Evolutionary conservation across 257 asterid species (phyloP).

Genomic region (Solanum pinnatisectum): DNA sequence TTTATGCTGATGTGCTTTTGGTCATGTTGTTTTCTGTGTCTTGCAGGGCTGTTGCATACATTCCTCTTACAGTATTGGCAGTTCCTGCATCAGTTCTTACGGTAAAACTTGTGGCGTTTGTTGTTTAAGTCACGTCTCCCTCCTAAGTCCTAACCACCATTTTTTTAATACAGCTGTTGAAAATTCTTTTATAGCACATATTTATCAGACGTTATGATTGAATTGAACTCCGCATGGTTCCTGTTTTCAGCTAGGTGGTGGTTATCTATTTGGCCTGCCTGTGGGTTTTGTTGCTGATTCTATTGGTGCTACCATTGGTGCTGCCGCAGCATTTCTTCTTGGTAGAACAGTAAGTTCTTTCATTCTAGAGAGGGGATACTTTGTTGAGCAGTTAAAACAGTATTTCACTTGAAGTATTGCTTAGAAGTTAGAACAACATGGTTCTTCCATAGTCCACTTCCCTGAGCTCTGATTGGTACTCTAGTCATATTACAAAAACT

Average conservation of each 20-base stretch:
- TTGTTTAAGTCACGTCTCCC: neutral
- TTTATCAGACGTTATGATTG: neutral
- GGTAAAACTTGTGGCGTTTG: constrained; percentile 24
- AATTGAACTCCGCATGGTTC: constrained; percentile 3
- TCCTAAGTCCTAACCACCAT: neutral
- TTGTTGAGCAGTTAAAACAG: neutral
- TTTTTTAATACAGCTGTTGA: neutral
- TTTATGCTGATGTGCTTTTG: neutral
- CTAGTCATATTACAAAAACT: neutral
- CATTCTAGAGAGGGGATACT: neutral
- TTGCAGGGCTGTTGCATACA: constrained; percentile 90
- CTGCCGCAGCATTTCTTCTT: constrained; percentile 91
- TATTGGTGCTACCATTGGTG: constrained; percentile 88
- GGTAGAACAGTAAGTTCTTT: constrained; percentile 76
- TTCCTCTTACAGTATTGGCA: constrained; percentile 85
- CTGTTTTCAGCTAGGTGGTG: constrained; percentile 85
- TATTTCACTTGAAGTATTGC: neutral
- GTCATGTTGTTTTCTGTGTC: neutral
- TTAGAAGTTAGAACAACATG: neutral
- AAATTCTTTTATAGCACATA: neutral
- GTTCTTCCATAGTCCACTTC: neutral
- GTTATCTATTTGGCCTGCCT: constrained; percentile 97
- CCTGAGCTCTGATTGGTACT: neutral
- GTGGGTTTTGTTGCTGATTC: constrained; percentile 95
- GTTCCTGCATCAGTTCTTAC: constrained; percentile 98